Base-by-base conservation (phyloP, 1,284 basidiomycete genomes). In the Tylopilus orsonianus region DNA sequence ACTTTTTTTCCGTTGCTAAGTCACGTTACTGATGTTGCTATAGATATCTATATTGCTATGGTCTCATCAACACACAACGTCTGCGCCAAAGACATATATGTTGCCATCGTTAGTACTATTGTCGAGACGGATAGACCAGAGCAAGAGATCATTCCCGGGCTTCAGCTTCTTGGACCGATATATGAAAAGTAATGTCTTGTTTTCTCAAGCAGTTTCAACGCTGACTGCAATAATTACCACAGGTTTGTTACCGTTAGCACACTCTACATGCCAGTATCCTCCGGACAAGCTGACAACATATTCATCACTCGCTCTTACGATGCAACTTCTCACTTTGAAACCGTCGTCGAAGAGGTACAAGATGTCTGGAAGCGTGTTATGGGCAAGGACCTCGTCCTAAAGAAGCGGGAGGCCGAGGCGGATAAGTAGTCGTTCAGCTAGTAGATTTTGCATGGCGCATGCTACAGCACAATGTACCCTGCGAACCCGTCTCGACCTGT, bases 281-380 rank as follows among this genome's bases (percentile, higher is more conserved):
- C 80, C 38, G 97, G 97, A 49, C 64, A 78, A 56, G 77, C 80
- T 39, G 91, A 95, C 75, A 89, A 93, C 63, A 90, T 99, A 67
- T 99, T 92, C 75, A 87, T 99, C 74, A 98, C 97, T 49, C 90
- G 90, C 50, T 97, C 94, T 7, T 98, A 98, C 72, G 97, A 99
- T 69, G 94, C 97, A 10, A 98, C 97, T 8, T 95, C 92, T 41
- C 97, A 99, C 75, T 99, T 99, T 66, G 97, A 99, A 79, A 97
- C 95, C 33, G 93, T 95, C 46, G 91, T 93, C 34, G 92, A 96
- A 49, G 94, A 97, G 56, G 95, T 98, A 35, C 84, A 87, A 55
- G 87, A 96, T 69, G 90, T 97, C 29, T 98, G 92, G 91, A 84
- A 87, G 73, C 79, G 93, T 50, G 83, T 95, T 52, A 77, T 79